Evolutionary conservation across 2,329 filamentous ascomycete species (phyloP), one percentile per base, ranked within the genome.

Genomic region (Pseudocercospora fuligena): DNA sequence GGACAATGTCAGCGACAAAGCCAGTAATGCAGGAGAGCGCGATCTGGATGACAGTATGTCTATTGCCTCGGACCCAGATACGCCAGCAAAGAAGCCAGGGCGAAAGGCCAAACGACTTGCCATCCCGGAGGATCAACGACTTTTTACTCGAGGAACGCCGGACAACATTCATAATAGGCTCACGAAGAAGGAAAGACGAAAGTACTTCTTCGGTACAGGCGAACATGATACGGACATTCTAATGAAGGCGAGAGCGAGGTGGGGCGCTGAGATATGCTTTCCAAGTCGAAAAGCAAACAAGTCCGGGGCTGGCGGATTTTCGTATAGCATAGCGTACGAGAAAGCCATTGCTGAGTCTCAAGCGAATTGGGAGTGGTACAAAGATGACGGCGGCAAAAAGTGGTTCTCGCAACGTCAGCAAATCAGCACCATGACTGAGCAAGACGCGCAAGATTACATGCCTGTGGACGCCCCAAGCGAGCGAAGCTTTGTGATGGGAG

Each of bases 361-460:
- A 1, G 70, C 73, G 7, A 80, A 80, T 19, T 86, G 84, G 82
- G 78, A 82, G 56, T 89, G 87, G 87, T 88, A 86, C 71, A 79
- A 81, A 60, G 73, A 79, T 9, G 68, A 76, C 25, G 77, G 78
- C 23, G 79, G 82, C 27, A 79, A 79, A 49, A 73, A 77, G 12
- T 68, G 60, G 1, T 86, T 88, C 64, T 71, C 73, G 6, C 73
- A 73, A 58, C 78, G 75, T 16, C 86, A 88, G 67, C 73, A 70
- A 3, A 70, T 77, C 4, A 73, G 70, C 25, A 63, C 47, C 1
- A 69, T 87, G 7, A 73, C 69, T 9, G 73, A 75, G 36, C 72
- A 78, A 11, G 76, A 82, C 54, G 82, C 78, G 1, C 66, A 69
- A n/a, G 63, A 63, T 1, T 87, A 86, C 68, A 69, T 88, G 54